Evolutionary conservation across 208 protist genomes (phyloP).

Genomic region (Trypanosoma boissoni): DNA sequence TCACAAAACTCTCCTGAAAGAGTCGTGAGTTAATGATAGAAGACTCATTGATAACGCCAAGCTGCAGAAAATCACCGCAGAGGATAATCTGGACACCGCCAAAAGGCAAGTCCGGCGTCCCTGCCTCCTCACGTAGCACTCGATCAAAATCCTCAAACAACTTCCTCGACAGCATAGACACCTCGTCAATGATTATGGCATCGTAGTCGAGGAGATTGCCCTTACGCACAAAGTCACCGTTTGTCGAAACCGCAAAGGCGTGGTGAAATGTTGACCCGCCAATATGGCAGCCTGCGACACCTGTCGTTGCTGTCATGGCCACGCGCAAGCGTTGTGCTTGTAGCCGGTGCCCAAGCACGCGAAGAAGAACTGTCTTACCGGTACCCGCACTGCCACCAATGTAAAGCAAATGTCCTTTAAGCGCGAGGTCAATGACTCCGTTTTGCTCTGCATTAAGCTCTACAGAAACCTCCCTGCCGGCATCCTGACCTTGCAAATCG

Average conservation of each 20-base stretch:
- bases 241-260: conserved; percentile 68
- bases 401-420: conserved; percentile 82
- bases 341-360: conserved; percentile 61
- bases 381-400: conserved; percentile 89
- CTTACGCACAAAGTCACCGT: conserved; percentile 79
- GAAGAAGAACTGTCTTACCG: conserved; percentile 86
- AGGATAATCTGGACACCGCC: conserved; percentile 93
- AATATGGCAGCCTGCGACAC: conserved; percentile 89
- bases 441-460: conserved; percentile 86
- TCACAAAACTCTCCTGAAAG: conserved; percentile 77
- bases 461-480: conserved; percentile 21
- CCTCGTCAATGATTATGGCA: conserved; percentile 92
- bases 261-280: conserved; percentile 91
- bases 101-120: conserved; percentile 84
- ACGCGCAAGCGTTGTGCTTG: conserved; percentile 77
- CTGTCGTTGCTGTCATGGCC: conserved; percentile 88
- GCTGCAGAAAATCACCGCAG: conserved; percentile 92
- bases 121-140: conserved; percentile 74
- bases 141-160: conserved; percentile 90
- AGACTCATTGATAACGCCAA: conserved; percentile 84
- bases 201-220: conserved; percentile 77
- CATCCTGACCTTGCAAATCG: background rate
- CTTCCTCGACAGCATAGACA: conserved; percentile 85
- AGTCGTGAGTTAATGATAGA: conserved; percentile 65
- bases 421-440: conserved; percentile 75